phyloP scores from a whole-genome alignment of 345 rosid species.

The Populus ilicifolia region DNA sequence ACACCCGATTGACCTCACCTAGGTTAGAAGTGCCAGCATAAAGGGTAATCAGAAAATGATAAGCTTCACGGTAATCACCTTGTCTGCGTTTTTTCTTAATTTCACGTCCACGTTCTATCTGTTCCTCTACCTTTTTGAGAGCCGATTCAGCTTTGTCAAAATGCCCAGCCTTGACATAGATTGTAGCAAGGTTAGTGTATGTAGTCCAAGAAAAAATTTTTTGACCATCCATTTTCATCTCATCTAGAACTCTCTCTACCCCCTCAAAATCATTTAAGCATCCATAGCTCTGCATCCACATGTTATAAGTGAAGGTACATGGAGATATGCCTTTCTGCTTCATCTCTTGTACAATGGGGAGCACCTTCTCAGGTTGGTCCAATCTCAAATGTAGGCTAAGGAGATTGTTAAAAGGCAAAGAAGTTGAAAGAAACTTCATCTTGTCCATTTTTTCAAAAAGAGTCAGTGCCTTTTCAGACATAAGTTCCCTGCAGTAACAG shows the following conservation, averaged over 20 bases:
- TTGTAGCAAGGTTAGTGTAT: conserved; percentile 52
- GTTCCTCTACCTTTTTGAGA: conserved; percentile 55
- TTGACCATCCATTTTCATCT: conserved; percentile 34
- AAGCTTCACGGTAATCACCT: conserved; percentile 41
- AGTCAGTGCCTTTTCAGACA: conserved; percentile 49
- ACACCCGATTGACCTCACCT: conserved; percentile 53
- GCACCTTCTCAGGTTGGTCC: conserved; percentile 59
- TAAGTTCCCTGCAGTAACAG: conserved; percentile 50
- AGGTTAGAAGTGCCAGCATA: conserved; percentile 52
- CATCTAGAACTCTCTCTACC: conserved; percentile 43
- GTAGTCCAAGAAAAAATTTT: conserved; percentile 43
- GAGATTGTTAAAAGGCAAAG: conserved; percentile 53
- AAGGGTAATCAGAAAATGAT: conserved; percentile 64
- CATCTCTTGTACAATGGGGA: conserved; percentile 43
- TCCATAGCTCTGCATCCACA: conserved; percentile 62
- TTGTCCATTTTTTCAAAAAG: conserved; percentile 55
- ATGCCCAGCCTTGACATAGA: conserved; percentile 56
- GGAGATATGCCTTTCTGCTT: conserved; percentile 39
- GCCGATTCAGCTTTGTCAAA: conserved; percentile 61
- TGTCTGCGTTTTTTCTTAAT: background rate
- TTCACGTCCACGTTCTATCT: conserved; percentile 22
- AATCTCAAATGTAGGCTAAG: conserved; percentile 49
- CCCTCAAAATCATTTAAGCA: conserved; percentile 47
- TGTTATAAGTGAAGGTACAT: conserved; percentile 27
- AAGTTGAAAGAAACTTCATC: conserved; percentile 28